A percentile compares a stretch with the other conserved stretches of the same genome.
Conservation (phyloP, 371 early-diverging fungal species). For the Mortierella sp. region DNA sequence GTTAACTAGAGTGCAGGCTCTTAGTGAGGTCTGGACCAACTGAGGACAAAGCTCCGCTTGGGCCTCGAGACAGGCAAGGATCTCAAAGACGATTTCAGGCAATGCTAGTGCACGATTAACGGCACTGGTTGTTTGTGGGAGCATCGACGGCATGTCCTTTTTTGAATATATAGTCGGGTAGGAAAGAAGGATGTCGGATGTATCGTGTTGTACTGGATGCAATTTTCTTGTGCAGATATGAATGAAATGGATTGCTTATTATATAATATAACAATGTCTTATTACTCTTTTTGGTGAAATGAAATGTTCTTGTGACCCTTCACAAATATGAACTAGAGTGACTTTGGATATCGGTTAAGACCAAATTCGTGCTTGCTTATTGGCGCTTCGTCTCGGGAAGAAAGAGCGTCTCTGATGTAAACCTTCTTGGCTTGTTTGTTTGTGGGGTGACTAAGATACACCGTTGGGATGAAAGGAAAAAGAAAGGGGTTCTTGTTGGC, state of each 20-base stretch:
- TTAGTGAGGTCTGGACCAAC: conserved; percentile 42
- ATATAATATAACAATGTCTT: not conserved
- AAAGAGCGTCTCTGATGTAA: not conserved
- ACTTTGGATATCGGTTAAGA: conserved; percentile 15
- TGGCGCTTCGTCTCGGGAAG: not conserved
- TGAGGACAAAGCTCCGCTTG: conserved; percentile 46
- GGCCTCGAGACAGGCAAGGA: conserved; percentile 51
- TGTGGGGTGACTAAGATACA: not conserved
- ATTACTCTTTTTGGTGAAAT: conserved; percentile 12
- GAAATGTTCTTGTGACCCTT: conserved; percentile 27
- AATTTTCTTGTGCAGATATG: not conserved
- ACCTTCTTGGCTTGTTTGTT: not conserved
- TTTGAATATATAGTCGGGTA: not conserved
- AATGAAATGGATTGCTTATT: not conserved
- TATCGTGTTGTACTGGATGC: not conserved
- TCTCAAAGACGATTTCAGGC: conserved; percentile 55
- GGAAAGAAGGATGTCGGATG: not conserved
- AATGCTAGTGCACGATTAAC: conserved; percentile 49
- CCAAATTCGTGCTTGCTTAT: conserved; percentile 17
- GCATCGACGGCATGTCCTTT: conserved; percentile 23
- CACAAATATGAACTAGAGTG: conserved; percentile 9
- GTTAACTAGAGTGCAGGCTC: conserved; percentile 52
- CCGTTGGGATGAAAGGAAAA: not conserved
- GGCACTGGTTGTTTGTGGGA: conserved; percentile 17
- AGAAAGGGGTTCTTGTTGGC: not conserved